Evolutionary conservation across 805 yeast genomes (phyloP), one percentile per base, ranked within the genome.

Genomic region (Helenozyma baotianmanensis): DNA sequence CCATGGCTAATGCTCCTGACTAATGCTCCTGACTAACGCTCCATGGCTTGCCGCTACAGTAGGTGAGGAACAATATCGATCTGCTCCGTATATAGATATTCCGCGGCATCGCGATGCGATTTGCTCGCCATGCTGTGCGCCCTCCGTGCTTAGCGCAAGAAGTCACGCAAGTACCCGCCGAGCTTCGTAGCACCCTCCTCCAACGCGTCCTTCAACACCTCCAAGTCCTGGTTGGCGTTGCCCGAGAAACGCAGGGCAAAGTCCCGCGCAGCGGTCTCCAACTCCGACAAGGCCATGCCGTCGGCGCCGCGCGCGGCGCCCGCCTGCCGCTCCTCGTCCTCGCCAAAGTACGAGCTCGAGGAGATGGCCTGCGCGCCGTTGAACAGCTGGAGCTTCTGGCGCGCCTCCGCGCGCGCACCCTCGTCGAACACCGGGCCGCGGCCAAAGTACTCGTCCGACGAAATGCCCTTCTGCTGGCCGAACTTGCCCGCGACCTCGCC

Each of bases 381-480:
- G 61, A 85, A 92, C 4, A 81, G 65, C 56, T 81, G 87, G 35
- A 92, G 68, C 51, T 92, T 89, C n/a, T 74, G 54, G 43, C 73
- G 72, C 2, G 97, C 97, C 58, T 88, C 96, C 28, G 71, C 72
- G 35, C 82, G 82, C 24, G 85, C 84, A 2, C 68, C 70, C 44
- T 83, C 82, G 51, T 87, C 97, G 52, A 75, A 86, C 16, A 78
- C 65, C 2, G 71, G 72, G 26, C 89, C 90, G 52, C 95, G 80
- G 13, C 96, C 96, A 59, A 92, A 92, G 51, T 76, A 78, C 64
- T 89, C 94, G 61, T 92, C 97, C 2, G 97, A 89, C 0, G 97
- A 92, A 43, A 92, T 92, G 29, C 89, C 96, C 72, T 86, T 90
- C 57, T 89, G 96, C 25, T 65, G 67, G 36, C 97, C 97, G 55